phyloP scores from a whole-genome alignment of 139 green algal species.

The Micromonas pusilla region DNA sequence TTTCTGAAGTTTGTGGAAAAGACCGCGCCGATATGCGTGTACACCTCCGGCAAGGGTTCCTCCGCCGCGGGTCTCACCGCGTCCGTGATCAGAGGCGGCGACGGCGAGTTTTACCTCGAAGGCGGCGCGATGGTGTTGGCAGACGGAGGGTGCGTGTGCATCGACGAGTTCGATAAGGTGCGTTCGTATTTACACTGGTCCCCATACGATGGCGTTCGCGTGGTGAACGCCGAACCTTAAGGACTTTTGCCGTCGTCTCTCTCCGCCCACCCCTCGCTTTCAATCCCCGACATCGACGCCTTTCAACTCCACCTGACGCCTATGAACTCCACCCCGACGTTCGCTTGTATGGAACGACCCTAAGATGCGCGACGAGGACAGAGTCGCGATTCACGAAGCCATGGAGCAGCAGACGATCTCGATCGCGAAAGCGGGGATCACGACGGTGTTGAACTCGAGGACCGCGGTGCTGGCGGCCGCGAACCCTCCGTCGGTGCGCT shows the following conservation, averaged over 20 bases:
- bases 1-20: conserved; percentile 60
- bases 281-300: too few species aligned
- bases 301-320: too few species aligned
- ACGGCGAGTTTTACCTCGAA: conserved; percentile 96
- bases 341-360: too few species aligned
- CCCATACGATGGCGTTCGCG: too few species aligned
- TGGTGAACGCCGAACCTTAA: too few species aligned
- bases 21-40: conserved; percentile 69
- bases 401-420: conserved; percentile 99
- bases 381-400: conserved; percentile 79
- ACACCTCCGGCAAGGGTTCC: conserved; percentile 94
- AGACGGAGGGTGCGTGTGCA: conserved; percentile 56
- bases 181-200: too few species aligned
- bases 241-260: too few species aligned
- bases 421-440: conserved; percentile 96
- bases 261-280: too few species aligned
- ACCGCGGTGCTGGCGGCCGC: conserved; percentile 91
- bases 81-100: conserved; percentile 80
- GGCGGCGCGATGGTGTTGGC: conserved; percentile 94
- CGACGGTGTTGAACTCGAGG: conserved; percentile 86
- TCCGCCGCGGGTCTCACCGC: conserved; percentile 93
- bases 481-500: conserved; percentile 62
- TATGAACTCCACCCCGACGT: too few species aligned
- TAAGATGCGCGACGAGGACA: conserved; percentile 55
- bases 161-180: conserved; percentile 62